Percentiles rank a stretch among this genome's conserved stretches.
These are phyloP conservation scores for Ustilago hordei DNA, from an alignment of 1,284 basidiomycete genomes.

Conservation along the genomic window DNA sequence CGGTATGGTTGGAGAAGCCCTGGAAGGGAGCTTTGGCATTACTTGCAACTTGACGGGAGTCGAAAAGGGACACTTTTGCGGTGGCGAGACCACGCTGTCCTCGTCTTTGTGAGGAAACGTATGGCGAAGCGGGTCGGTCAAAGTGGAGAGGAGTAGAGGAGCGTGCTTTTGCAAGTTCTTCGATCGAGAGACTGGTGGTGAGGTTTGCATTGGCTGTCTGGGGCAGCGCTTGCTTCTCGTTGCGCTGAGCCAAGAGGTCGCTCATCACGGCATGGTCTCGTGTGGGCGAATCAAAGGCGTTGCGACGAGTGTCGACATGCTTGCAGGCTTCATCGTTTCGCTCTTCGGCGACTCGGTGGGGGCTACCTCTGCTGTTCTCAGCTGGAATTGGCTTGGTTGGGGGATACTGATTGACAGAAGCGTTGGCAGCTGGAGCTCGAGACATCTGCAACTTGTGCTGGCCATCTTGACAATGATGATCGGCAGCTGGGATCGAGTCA, in stretches of 20 bases:
- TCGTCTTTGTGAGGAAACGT: constrained; percentile 3
- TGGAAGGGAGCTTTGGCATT: neutral
- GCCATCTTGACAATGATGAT: neutral
- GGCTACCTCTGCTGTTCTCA: neutral
- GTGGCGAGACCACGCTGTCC: neutral
- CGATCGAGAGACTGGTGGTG: neutral
- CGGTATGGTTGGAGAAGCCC: neutral
- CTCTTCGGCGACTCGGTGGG: neutral
- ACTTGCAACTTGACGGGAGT: neutral
- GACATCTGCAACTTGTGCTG: neutral
- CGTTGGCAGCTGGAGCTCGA: neutral
- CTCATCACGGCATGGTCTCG: neutral
- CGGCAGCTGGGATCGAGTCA: neutral
- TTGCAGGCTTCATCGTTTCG: too few species aligned
- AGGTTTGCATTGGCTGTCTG: constrained; percentile 2
- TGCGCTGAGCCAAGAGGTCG: neutral
- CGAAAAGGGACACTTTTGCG: neutral
- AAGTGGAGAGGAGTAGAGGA: constrained; percentile 19
- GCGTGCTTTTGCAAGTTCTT: constrained; percentile 11
- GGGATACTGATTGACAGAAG: neutral
- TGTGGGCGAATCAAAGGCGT: neutral
- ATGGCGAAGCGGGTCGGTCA: constrained; percentile 9
- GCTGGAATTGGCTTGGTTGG: too few species aligned
- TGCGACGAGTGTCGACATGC: neutral
- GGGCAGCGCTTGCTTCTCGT: neutral